Conservation (phyloP, 225 moss, liverwort and hornwort species). For the Physcomitrium patens region DNA sequence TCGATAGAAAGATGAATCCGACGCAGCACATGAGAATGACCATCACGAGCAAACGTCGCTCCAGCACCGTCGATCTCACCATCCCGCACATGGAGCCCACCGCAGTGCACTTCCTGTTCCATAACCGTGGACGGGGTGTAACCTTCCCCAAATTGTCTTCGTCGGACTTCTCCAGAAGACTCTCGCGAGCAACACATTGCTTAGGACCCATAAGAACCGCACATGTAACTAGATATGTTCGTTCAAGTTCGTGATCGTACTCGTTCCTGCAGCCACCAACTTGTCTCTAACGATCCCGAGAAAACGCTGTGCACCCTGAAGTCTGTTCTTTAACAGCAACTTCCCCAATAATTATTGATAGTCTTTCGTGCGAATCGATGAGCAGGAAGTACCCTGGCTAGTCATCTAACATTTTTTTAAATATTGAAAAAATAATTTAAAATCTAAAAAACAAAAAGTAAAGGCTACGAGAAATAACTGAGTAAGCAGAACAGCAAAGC, state of each 20-base stretch:
- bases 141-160: conserved; percentile 38
- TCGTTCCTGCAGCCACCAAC: background rate
- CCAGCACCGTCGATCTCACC: conserved; percentile 27
- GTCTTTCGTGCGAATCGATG: no score
- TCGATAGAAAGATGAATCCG: conserved; percentile 33
- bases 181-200: conserved; percentile 45
- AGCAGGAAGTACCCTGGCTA: background rate
- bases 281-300: background rate
- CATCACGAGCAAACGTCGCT: conserved; percentile 40
- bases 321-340: no score
- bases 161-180: conserved; percentile 45
- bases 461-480: no score
- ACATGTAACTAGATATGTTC: background rate
- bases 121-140: conserved; percentile 38
- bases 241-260: background rate
- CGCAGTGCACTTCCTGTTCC: conserved; percentile 52
- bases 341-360: no score
- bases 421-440: no score
- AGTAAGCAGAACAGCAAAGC: no score
- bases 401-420: background rate
- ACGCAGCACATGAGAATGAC: conserved; percentile 41
- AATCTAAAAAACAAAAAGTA: no score
- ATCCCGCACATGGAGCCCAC: conserved; percentile 39
- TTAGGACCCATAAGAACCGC: conserved; percentile 41
- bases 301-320: background rate